Evolutionary conservation across 441 rosid species (phyloP), one percentile per base, ranked within the genome.

Genomic region (Pelargonium myrrhifolium): DNA sequence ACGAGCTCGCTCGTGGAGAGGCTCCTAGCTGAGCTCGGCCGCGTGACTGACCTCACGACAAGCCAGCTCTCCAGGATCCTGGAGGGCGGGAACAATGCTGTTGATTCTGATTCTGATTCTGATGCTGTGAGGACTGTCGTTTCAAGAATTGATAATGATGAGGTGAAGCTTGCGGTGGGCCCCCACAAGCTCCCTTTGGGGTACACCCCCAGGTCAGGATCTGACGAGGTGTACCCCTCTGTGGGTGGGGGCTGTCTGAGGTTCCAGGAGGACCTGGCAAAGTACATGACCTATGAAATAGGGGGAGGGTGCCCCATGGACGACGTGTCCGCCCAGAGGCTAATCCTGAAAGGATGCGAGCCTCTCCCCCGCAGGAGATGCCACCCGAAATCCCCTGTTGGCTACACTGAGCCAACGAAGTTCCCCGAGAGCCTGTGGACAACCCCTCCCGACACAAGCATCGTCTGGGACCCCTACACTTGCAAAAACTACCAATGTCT

Each of bases 301-400:
- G 86, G 87, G 0, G 84, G 79, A 5, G 83, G 76, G 20, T 82
- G 90, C 6, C 86, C 86, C 1, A 55, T 70, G 2, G 87, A 84
- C 66, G 86, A 84, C 66, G 76, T 61, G 51, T 84, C 82, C 64
- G 80, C 82, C 22, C 86, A 84, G 47, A 77, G 71, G 71, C 74
- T 86, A 15, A 68, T 84, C 72, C 75, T 84, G 24, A 79, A 71
- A 47, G 88, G 85, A 1, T 81, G 87, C 31, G 86, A 86, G 68
- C 84, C 88, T 7, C 82, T 84, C 51, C 86, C 84, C 15, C 76
- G 76, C 24, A 42, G 84, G 31, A 74, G 87, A 65, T 86, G 90
- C 74, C 83, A 72, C 12, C 80, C 84, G 0, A 77, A 68, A 53
- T 67, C 82, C 21, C 83, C 77, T 0, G 31, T 12, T 0, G 77